Percentiles rank a stretch among this genome's conserved stretches.
phyloP scores from a whole-genome alignment of 1,284 basidiomycete species.

The Papiliotrema laurentii region DNA sequence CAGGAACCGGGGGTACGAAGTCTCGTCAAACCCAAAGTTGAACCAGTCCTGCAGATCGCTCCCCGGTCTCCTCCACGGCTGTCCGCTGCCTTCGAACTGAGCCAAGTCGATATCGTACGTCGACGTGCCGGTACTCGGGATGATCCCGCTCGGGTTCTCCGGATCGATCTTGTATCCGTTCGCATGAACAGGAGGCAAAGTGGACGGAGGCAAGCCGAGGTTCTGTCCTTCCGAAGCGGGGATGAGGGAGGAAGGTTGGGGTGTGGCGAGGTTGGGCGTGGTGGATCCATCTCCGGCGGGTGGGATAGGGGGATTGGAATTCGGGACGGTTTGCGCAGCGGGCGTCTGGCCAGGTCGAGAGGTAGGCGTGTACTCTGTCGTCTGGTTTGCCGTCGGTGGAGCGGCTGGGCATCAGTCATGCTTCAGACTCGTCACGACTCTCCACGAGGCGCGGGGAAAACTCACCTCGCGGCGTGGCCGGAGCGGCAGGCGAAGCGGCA shows the following conservation, averaged over 20 bases:
- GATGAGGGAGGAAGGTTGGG: too few relatives aligned
- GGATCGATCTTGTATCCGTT: constrained; percentile 58
- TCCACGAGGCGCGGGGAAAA: constrained; percentile 6
- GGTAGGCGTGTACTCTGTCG: constrained; percentile 86
- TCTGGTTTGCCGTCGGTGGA: constrained; percentile 59
- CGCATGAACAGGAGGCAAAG: constrained; percentile 38
- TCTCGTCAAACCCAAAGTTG: constrained; percentile 98
- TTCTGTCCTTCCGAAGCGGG: too few relatives aligned
- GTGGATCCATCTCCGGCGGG: constrained; percentile 27
- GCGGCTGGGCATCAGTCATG: background rate
- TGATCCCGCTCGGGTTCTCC: constrained; percentile 56
- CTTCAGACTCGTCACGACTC: background rate
- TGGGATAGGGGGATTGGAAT: constrained; percentile 20
- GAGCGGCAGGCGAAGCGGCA: constrained; percentile 17
- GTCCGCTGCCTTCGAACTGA: constrained; percentile 64
- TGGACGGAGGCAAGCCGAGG: constrained; percentile 31
- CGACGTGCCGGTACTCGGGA: constrained; percentile 58
- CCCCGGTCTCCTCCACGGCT: constrained; percentile 89
- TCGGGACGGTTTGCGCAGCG: constrained; percentile 33
- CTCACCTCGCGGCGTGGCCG: constrained; percentile 22
- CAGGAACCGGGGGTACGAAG: constrained; percentile 89
- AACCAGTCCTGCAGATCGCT: constrained; percentile 97
- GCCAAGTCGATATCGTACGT: constrained; percentile 85
- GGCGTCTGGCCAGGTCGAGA: constrained; percentile 56
- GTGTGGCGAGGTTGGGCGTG: constrained; percentile 17